Evolutionary conservation across 2,329 filamentous ascomycete genomes (phyloP), one percentile per base, ranked within the genome.

Genomic region (Colletotrichum tropicale): DNA sequence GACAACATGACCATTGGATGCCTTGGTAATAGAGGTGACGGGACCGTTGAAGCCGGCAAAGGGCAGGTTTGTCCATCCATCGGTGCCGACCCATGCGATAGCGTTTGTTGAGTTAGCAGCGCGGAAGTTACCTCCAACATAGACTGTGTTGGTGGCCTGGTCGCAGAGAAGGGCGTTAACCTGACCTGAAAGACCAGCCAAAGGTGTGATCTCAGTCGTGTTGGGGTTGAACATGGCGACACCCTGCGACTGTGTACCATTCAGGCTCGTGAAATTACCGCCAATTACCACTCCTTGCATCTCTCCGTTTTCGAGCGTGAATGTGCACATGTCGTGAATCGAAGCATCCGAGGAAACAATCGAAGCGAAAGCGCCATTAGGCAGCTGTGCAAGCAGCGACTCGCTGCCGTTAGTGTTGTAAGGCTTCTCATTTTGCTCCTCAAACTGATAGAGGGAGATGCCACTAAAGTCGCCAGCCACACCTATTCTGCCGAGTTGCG

Each of bases 11-110:
- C 94, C 95, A 79, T 95, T 94, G 2, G 93, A 89, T 24, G 93
- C 91, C 85, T 95, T 96, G 66, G 92, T 90, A 79, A 99, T 98
- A 48, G 96, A 94, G 77, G 92, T 91, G 67, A 99, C 96, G 3
- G 95, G 95, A 30, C 96, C 96, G 85, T 98, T 98, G 86, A 99
- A 98, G 26, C 98, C 98, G 55, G 93, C 92, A 86, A 99, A 99
- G 4, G 96, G 94, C 72, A 99, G 86, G 80, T 95, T 94, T 24
- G 90, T 91, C 93, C 95, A 98, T 65, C 91, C 92, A 34, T 91
- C 87, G 12, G 87, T 90, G 30, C 88, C 88, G 28, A 90, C 88
- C 95, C 95, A 98, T 15, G 94, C 91, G 79, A 98, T 93, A 8
- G 96, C 98, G 83, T 99, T 98, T 30, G 94, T 95, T 8, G 96